These are phyloP conservation scores for Rosa rugosa DNA, from an alignment of 306 rosid species.

Conservation along the genomic window DNA sequence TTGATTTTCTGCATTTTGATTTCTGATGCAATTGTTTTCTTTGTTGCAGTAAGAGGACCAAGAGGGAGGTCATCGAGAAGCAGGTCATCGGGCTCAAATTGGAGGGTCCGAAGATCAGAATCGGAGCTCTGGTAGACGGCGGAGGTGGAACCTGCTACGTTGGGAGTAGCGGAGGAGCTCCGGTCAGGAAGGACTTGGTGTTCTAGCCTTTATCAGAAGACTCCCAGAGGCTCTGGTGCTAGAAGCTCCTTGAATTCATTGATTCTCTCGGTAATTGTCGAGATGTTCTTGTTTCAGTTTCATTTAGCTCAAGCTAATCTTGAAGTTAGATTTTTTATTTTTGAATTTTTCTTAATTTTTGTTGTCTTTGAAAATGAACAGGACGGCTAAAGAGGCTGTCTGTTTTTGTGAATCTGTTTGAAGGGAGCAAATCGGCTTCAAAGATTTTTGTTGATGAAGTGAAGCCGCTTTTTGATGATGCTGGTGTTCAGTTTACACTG, in stretches of 20 bases:
- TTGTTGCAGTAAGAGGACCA: too few relatives aligned
- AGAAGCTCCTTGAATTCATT: conserved; percentile 65
- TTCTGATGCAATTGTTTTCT: too few relatives aligned
- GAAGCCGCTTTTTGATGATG: conserved; percentile 71
- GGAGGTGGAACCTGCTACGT: conserved; percentile 42
- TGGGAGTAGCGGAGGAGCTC: too few relatives aligned
- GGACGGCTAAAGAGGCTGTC: too few relatives aligned
- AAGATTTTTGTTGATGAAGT: conserved; percentile 57
- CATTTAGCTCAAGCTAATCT: background rate
- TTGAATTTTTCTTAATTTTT: background rate
- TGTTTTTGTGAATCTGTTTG: too few relatives aligned
- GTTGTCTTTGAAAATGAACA: too few relatives aligned
- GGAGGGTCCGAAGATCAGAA: conserved; percentile 53
- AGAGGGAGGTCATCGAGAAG: conserved; percentile 73
- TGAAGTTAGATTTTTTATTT: background rate
- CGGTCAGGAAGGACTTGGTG: conserved; percentile 55
- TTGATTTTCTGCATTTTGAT: too few relatives aligned
- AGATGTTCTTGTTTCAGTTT: background rate
- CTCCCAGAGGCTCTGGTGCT: conserved; percentile 57
- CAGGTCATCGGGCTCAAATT: conserved; percentile 61
- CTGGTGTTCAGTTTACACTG: conserved; percentile 57
- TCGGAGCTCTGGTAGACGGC: conserved; percentile 53
- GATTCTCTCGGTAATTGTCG: conserved; percentile 68
- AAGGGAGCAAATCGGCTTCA: too few relatives aligned
- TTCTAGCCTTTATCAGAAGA: conserved; percentile 61